Conservation (phyloP, 2,329 filamentous ascomycete genomes). For the Penicillium sp. region DNA sequence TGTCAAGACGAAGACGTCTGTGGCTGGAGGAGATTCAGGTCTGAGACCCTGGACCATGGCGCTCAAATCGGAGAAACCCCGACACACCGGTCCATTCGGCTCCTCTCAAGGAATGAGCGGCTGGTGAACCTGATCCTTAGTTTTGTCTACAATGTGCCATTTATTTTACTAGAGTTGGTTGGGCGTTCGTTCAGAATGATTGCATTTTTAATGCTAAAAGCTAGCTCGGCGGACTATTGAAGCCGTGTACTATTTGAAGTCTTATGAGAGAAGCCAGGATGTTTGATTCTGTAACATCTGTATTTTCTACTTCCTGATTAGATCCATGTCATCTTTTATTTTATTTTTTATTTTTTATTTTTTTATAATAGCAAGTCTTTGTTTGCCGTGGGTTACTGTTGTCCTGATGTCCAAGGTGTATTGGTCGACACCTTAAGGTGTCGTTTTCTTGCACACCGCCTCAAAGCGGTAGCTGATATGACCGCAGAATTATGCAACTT, state of each 20-base stretch:
- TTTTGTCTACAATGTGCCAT: neutral
- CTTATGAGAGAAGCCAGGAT: no score
- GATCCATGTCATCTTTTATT: no score
- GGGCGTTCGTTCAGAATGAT: neutral
- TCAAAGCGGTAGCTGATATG: conserved; percentile 9
- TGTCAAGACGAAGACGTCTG: neutral
- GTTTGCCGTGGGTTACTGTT: no score
- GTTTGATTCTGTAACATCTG: neutral
- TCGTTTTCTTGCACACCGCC: conserved; percentile 6
- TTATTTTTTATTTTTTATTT: no score
- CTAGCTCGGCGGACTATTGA: no score
- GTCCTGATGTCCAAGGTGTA: no score
- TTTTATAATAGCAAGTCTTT: neutral
- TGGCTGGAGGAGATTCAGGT: no score
- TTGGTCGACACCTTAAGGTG: neutral
- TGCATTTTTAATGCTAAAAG: neutral
- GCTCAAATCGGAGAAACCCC: neutral
- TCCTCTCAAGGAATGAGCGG: neutral
- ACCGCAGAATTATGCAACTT: conserved; percentile 15
- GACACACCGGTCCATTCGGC: neutral
- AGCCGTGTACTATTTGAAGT: no score
- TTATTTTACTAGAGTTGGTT: neutral
- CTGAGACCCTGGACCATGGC: neutral
- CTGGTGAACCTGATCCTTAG: neutral
- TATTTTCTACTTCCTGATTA: neutral